phyloP scores from a whole-genome alignment of 352 stramenopile species.

The Phytophthora hibernalis region DNA sequence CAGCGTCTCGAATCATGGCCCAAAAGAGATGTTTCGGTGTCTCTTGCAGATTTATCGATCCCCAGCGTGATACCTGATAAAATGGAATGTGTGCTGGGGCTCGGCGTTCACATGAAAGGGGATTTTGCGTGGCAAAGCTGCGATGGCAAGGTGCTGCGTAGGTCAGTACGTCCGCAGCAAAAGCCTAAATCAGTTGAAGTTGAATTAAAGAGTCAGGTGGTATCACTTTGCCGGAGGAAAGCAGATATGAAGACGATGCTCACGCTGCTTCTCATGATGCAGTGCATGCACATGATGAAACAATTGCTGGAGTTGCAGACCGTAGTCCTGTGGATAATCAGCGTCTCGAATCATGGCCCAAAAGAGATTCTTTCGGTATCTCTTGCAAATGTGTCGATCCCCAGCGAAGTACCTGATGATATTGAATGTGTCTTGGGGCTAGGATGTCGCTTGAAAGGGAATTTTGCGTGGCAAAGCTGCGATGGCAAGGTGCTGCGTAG shows the following conservation, averaged over 20 bases:
- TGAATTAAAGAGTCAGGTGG: background rate
- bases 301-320: background rate
- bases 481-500: constrained; percentile 30
- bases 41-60: constrained; percentile 13
- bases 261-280: background rate
- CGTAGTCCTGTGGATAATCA: background rate
- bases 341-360: background rate
- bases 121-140: constrained; percentile 29
- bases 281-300: no score
- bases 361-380: constrained; percentile 24
- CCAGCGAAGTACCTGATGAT: background rate
- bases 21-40: constrained; percentile 19
- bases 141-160: constrained; percentile 30
- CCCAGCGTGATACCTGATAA: background rate
- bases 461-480: constrained; percentile 28
- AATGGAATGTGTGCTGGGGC: constrained; percentile 1
- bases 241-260: background rate
- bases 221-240: background rate
- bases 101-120: constrained; percentile 1
- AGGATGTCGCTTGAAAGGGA: background rate
- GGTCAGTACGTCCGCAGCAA: background rate
- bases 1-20: background rate
- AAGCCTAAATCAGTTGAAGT: background rate
- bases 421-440: constrained; percentile 3
- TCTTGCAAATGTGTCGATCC: constrained; percentile 9